phyloP scores from a whole-genome alignment of 2,329 filamentous ascomycete genomes.

The Akanthomyces dipterigenus region DNA sequence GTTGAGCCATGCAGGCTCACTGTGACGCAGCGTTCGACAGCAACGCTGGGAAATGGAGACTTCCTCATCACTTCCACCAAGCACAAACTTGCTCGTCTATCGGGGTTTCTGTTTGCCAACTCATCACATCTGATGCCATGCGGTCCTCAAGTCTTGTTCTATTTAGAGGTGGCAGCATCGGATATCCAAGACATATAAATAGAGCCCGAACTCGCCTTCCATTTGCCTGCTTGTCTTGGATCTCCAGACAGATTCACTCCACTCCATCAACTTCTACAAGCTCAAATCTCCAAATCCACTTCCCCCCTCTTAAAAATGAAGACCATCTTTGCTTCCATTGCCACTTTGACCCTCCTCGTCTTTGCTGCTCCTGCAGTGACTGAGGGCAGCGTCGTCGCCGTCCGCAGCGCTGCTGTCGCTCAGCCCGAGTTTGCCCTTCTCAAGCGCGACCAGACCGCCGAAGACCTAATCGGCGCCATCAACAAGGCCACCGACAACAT shows the following conservation, averaged over 20 bases:
- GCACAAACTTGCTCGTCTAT: background rate
- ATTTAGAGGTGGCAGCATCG: background rate
- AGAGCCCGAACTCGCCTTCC: background rate
- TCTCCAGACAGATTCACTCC: background rate
- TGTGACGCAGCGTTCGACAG: background rate
- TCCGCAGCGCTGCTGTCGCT: background rate
- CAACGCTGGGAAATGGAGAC: background rate
- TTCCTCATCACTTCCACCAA: background rate
- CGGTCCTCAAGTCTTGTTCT: background rate
- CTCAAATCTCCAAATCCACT: background rate
- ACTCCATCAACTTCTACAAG: background rate
- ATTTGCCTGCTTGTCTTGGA: background rate
- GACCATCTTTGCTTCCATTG: background rate
- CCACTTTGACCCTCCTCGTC: background rate
- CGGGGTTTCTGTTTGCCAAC: background rate
- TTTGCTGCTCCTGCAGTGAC: background rate
- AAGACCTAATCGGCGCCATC: slow-evolving; percentile 1
- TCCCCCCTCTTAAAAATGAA: background rate
- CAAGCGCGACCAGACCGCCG: background rate
- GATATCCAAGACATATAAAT: background rate
- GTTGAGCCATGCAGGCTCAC: background rate
- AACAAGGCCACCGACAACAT: background rate
- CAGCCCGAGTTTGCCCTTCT: background rate
- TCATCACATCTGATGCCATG: background rate
- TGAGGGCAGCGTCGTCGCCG: background rate